Evolutionary conservation across 2,329 filamentous ascomycete species (phyloP).

Genomic region (Fusarium duplospermum): DNA sequence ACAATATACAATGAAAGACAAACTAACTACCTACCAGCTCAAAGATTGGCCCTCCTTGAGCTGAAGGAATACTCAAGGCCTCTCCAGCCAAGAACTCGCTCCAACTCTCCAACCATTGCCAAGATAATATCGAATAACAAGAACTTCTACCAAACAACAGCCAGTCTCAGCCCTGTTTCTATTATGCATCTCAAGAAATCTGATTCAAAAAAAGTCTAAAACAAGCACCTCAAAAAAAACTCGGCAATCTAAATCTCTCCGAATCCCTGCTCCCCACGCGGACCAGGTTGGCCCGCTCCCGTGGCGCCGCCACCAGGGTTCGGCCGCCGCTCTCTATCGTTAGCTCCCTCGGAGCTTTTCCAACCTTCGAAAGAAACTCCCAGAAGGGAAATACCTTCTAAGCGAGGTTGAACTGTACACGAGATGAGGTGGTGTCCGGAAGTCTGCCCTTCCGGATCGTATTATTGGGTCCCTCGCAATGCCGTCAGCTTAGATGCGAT

Average conservation of each 20-base stretch:
- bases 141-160: background rate
- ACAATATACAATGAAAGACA: background rate
- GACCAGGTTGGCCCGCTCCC: slow-evolving; percentile 17
- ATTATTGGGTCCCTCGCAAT: background rate
- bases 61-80: background rate
- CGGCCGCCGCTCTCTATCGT: slow-evolving; percentile 23
- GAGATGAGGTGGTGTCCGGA: background rate
- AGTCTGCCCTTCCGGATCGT: background rate
- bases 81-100: background rate
- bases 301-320: slow-evolving; percentile 22
- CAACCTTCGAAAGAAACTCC: background rate
- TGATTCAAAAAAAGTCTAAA: background rate
- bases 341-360: slow-evolving; percentile 3
- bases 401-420: slow-evolving; percentile 10
- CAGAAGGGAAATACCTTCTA: slow-evolving; percentile 8
- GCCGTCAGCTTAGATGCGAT: background rate
- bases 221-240: background rate
- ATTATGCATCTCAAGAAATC: background rate
- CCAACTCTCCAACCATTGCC: background rate
- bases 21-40: background rate
- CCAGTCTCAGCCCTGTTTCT: background rate
- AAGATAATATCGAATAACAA: background rate
- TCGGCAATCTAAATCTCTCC: slow-evolving; percentile 26
- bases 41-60: background rate
- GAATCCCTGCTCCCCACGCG: slow-evolving; percentile 28